phyloP scores from a whole-genome alignment of 2,329 filamentous ascomycete genomes.

The Neonectria sp. region DNA sequence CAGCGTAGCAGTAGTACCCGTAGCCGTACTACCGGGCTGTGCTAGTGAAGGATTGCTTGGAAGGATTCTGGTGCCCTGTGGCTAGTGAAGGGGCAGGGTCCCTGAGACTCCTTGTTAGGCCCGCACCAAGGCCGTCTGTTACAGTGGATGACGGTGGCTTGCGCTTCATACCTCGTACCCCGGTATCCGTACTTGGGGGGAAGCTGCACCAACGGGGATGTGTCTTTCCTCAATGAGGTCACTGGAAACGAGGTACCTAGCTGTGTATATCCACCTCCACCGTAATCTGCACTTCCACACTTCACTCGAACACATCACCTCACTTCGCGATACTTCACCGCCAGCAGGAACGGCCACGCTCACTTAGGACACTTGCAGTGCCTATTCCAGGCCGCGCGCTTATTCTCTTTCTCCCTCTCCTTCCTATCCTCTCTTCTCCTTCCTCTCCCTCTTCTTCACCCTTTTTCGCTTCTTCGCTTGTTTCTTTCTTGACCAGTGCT shows the following conservation, averaged over 20 bases:
- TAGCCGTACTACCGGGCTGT: slow-evolving; percentile 2
- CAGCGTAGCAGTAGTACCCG: neutral
- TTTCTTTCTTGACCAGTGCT: slow-evolving; percentile 1
- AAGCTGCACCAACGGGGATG: slow-evolving; percentile 23
- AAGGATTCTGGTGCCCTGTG: slow-evolving; percentile 5
- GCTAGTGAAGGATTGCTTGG: neutral
- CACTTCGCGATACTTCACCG: slow-evolving; percentile 17
- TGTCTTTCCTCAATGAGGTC: slow-evolving; percentile 26
- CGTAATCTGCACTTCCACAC: neutral
- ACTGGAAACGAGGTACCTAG: slow-evolving; percentile 16
- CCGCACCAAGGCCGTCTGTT: neutral
- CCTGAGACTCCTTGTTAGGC: neutral
- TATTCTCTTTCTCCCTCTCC: slow-evolving; percentile 17
- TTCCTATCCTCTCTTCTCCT: neutral
- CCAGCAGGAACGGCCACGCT: slow-evolving; percentile 27
- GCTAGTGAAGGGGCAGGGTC: slow-evolving; percentile 1
- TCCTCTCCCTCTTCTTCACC: neutral
- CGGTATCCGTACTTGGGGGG: neutral
- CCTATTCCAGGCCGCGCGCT: slow-evolving; percentile 12
- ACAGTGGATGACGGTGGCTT: neutral
- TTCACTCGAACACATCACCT: slow-evolving; percentile 8
- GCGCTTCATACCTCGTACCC: neutral
- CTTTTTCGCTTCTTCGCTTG: neutral
- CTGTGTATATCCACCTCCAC: slow-evolving; percentile 15
- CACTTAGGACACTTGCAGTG: slow-evolving; percentile 9